phyloP scores from a whole-genome alignment of 2,329 filamentous ascomycete genomes.

The Fusarium cicatricum region DNA sequence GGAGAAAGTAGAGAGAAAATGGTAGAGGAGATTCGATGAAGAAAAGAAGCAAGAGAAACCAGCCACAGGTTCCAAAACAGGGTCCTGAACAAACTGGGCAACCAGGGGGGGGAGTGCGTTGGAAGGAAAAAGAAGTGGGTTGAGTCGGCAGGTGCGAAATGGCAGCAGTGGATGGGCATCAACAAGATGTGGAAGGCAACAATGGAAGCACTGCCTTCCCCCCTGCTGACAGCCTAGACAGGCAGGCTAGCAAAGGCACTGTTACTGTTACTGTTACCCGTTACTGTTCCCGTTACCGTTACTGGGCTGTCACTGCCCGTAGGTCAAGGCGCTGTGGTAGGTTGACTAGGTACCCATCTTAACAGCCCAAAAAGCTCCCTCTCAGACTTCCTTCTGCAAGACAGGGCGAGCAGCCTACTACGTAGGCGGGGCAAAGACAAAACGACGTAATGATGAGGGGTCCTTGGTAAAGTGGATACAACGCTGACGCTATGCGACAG shows the following conservation, averaged over 20 bases:
- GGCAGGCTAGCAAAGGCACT: background rate
- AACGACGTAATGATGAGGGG: slow-evolving; percentile 42
- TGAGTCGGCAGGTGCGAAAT: slow-evolving; percentile 9
- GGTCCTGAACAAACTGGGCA: slow-evolving; percentile 27
- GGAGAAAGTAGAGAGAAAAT: slow-evolving; percentile 15
- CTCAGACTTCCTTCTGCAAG: background rate
- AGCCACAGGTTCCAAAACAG: slow-evolving; percentile 35
- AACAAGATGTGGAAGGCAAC: slow-evolving; percentile 32
- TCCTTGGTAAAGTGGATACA: slow-evolving; percentile 26
- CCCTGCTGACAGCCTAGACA: slow-evolving; percentile 7
- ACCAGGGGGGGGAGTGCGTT: slow-evolving; percentile 15
- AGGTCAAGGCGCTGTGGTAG: too few relatives aligned
- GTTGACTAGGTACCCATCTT: too few relatives aligned
- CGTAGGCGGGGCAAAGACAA: slow-evolving; percentile 1
- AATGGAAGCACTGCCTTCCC: slow-evolving; percentile 24
- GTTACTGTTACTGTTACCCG: background rate
- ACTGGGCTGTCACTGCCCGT: too few relatives aligned
- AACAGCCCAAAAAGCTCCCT: too few relatives aligned
- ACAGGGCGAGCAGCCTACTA: too few relatives aligned
- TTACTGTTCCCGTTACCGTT: too few relatives aligned
- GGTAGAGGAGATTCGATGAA: slow-evolving; percentile 13
- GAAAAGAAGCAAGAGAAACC: slow-evolving; percentile 25
- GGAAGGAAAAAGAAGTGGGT: slow-evolving; percentile 20
- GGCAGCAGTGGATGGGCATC: slow-evolving; percentile 25
- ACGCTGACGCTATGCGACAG: slow-evolving; percentile 37